Evolutionary conservation across 177 flowering plant species (phyloP).

Genomic region (Vitis hybrid): DNA sequence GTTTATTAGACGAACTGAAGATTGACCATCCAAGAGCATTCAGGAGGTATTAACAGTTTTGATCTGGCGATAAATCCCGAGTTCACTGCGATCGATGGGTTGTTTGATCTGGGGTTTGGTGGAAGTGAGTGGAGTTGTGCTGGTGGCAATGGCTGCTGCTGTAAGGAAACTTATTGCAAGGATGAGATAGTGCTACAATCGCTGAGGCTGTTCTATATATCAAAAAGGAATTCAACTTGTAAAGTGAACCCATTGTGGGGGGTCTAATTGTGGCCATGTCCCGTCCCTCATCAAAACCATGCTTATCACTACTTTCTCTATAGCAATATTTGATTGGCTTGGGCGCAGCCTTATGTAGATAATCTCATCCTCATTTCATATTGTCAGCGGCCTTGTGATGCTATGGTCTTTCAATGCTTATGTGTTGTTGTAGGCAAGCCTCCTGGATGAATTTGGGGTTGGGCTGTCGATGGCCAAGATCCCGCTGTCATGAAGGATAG

Average conservation of each 20-base stretch:
- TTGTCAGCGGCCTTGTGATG: slow-evolving; percentile 19
- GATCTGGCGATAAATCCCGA: no score
- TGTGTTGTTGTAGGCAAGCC: slow-evolving; percentile 39
- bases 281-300: no score
- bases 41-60: no score
- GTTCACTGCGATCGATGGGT: no score
- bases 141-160: slow-evolving; percentile 71
- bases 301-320: slow-evolving; percentile 23
- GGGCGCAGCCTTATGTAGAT: slow-evolving; percentile 46
- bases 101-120: no score
- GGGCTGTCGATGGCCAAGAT: slow-evolving; percentile 50
- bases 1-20: no score
- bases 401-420: slow-evolving; percentile 28
- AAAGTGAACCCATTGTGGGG: no score
- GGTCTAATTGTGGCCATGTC: no score
- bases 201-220: slow-evolving; percentile 46
- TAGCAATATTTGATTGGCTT: slow-evolving; percentile 31
- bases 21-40: no score
- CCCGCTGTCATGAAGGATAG: slow-evolving; percentile 37
- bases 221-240: slow-evolving; percentile 11
- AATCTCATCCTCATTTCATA: slow-evolving; percentile 32
- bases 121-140: slow-evolving; percentile 64
- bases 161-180: slow-evolving; percentile 71
- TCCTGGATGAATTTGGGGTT: slow-evolving; percentile 41
- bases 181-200: slow-evolving; percentile 86